A percentile compares a stretch with the other conserved stretches of the same genome.
phyloP scores from a whole-genome alignment of 2,329 filamentous ascomycete genomes.

The Myrmaecium sp. region DNA sequence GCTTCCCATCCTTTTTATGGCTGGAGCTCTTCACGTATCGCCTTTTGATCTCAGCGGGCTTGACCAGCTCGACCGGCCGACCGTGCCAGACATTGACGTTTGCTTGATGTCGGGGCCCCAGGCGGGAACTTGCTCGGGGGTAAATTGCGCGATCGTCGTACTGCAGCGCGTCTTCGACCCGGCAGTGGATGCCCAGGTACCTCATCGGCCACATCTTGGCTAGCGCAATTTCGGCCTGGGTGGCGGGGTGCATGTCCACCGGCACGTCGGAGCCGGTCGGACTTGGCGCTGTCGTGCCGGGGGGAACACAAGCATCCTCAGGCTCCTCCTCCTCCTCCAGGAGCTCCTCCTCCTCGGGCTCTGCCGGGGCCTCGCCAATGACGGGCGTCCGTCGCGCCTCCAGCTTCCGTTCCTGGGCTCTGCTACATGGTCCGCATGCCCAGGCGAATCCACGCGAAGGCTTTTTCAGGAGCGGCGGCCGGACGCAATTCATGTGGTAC shows the following conservation, averaged over 20 bases:
- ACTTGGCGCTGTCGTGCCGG: constrained; percentile 29
- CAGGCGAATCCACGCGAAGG: constrained; percentile 94
- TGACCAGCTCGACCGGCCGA: constrained; percentile 75
- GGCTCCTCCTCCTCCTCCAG: constrained; percentile 56
- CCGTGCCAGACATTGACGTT: constrained; percentile 74
- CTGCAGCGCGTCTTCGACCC: constrained; percentile 85
- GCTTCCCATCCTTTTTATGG: constrained; percentile 59
- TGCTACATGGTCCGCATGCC: constrained; percentile 91
- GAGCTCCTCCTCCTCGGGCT: constrained; percentile 47
- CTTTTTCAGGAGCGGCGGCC: constrained; percentile 82
- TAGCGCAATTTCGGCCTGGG: constrained; percentile 77
- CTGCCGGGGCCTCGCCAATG: constrained; percentile 35
- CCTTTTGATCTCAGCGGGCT: constrained; percentile 72
- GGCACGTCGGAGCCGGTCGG: constrained; percentile 30
- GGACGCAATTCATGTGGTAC: constrained; percentile 97
- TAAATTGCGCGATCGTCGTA: constrained; percentile 92
- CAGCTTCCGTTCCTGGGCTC: constrained; percentile 83
- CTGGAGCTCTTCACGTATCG: constrained; percentile 43
- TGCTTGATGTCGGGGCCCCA: constrained; percentile 85
- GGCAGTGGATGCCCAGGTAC: constrained; percentile 89
- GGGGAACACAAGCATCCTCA: constrained; percentile 23
- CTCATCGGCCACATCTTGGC: constrained; percentile 93
- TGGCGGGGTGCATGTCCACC: constrained; percentile 45
- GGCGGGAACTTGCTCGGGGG: constrained; percentile 78
- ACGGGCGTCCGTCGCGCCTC: constrained; percentile 79